Evolutionary conservation across 192 early-diverging fungal genomes (phyloP).

Genomic region (Coemansia sp.): DNA sequence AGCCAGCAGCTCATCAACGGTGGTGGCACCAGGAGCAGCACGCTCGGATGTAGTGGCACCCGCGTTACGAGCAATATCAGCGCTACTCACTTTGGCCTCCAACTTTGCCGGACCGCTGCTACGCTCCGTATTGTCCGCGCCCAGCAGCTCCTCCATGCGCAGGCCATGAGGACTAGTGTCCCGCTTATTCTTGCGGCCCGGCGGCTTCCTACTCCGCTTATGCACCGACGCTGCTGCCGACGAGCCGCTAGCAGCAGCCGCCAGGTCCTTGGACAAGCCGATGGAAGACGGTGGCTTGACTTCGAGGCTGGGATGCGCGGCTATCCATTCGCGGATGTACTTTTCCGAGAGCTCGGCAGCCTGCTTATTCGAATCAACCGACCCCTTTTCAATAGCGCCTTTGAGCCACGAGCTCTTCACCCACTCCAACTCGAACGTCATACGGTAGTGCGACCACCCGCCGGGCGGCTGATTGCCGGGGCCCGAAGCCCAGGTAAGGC

Average conservation of each 20-base stretch:
- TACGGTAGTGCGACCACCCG: slow-evolving; percentile 47
- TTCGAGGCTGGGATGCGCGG: slow-evolving; percentile 38
- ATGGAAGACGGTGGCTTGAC: slow-evolving; percentile 28
- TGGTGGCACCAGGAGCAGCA: no score
- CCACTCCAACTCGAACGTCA: slow-evolving; percentile 59
- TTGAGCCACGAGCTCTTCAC: slow-evolving; percentile 57
- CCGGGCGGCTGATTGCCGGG: slow-evolving; percentile 38
- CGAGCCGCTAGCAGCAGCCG: not conserved
- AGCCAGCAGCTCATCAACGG: not conserved
- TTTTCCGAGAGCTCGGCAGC: slow-evolving; percentile 46
- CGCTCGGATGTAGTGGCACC: not conserved
- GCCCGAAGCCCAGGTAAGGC: slow-evolving; percentile 47
- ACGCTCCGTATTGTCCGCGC: slow-evolving; percentile 4
- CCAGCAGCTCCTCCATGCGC: slow-evolving; percentile 53
- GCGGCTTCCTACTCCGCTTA: slow-evolving; percentile 15
- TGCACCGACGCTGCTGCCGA: not conserved
- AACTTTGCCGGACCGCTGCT: not conserved
- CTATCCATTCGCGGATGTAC: slow-evolving; percentile 51
- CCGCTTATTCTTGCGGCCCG: slow-evolving; percentile 15
- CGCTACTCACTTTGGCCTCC: not conserved
- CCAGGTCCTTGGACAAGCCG: not conserved
- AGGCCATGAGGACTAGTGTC: slow-evolving; percentile 44
- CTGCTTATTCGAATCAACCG: slow-evolving; percentile 56
- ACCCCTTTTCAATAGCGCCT: slow-evolving; percentile 53
- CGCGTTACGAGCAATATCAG: not conserved